These are phyloP conservation scores for Saccharomycodes ludwigii DNA, from an alignment of 805 yeast genomes.

Conservation along the genomic window DNA sequence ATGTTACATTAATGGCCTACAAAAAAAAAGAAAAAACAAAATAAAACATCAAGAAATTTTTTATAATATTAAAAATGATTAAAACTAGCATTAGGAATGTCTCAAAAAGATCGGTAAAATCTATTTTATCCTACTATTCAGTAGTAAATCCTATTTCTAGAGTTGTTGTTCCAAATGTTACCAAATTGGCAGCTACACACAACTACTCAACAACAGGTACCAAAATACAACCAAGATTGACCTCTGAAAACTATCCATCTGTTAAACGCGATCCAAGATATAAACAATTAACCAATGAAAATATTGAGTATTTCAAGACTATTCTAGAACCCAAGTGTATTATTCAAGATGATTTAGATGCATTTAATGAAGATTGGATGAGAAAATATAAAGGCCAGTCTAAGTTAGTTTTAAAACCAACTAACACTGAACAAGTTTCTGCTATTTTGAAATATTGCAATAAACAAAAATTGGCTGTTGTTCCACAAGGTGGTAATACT, in stretches of 20 bases:
- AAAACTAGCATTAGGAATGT: too few relatives aligned
- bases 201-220: conserved; percentile 5
- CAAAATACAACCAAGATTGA: conserved; percentile 28
- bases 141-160: too few relatives aligned
- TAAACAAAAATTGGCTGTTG: conserved; percentile 65
- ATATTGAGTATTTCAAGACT: conserved; percentile 46
- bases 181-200: not conserved
- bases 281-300: conserved; percentile 40
- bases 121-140: too few relatives aligned
- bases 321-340: conserved; percentile 41
- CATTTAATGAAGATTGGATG: conserved; percentile 89
- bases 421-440: conserved; percentile 64
- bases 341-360: conserved; percentile 43
- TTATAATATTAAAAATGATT: conserved; percentile 1
- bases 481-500: conserved; percentile 96
- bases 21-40: not conserved
- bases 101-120: too few relatives aligned
- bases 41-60: not conserved
- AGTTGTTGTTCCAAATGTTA: not conserved
- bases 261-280: conserved; percentile 39
- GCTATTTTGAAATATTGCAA: conserved; percentile 71
- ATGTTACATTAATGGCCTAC: too few relatives aligned
- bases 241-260: conserved; percentile 58
- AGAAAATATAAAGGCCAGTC: conserved; percentile 86
- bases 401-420: conserved; percentile 68